Conservation (phyloP, 164 flowering plant genomes). For the Kalanchoe fedtschenkoi region DNA sequence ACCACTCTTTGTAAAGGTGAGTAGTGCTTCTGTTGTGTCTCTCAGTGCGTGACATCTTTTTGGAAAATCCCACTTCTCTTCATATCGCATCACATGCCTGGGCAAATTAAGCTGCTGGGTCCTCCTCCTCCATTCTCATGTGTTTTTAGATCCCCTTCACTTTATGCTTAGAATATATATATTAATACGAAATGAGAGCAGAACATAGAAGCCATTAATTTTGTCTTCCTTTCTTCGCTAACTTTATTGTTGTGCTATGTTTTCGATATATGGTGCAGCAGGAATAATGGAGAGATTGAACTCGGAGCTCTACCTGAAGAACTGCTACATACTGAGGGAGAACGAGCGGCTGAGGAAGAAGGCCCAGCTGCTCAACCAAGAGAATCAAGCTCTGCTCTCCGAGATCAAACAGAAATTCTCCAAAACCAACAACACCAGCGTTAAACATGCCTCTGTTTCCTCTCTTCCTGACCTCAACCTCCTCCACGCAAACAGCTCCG, state of each 20-base stretch:
- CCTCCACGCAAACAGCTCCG: not conserved
- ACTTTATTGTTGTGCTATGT: not conserved
- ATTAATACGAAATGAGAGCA: too few relatives aligned
- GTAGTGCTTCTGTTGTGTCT: too few relatives aligned
- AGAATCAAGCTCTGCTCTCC: constrained; percentile 43
- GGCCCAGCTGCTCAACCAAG: constrained; percentile 44
- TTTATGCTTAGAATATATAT: too few relatives aligned
- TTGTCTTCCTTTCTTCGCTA: not conserved
- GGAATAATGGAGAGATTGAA: constrained; percentile 43
- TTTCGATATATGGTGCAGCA: too few relatives aligned
- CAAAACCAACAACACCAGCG: not conserved
- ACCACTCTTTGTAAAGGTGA: not conserved
- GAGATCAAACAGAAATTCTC: constrained; percentile 23
- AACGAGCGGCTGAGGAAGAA: constrained; percentile 52
- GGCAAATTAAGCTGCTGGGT: too few relatives aligned
- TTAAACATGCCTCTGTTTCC: not conserved
- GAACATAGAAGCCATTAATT: too few relatives aligned
- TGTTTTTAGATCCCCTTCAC: too few relatives aligned
- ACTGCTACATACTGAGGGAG: constrained; percentile 43
- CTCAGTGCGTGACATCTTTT: too few relatives aligned
- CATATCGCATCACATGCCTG: too few relatives aligned
- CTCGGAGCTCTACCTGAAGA: constrained; percentile 41
- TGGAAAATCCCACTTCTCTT: too few relatives aligned
- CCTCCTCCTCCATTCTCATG: too few relatives aligned
- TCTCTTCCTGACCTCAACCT: constrained; percentile 1